Base-by-base conservation (phyloP, 2,329 filamentous ascomycete genomes). In the Septoria linicola region DNA sequence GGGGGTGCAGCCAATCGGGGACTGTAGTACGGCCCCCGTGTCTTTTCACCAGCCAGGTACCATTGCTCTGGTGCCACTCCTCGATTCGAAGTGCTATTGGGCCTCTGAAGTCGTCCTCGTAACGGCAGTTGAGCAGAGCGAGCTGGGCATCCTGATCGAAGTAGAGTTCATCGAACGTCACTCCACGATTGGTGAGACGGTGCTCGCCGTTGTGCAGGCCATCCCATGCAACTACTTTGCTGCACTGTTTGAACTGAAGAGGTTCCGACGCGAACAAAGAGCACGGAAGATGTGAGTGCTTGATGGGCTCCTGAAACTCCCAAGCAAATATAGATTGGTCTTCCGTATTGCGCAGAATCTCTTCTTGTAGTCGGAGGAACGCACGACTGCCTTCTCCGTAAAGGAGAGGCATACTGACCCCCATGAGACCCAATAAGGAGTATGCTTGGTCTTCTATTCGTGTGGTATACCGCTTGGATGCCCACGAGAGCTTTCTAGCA, bases 331-430 rank as follows among this genome's bases (percentile, higher is more conserved):
- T 51, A 1, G 41, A 49, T 11, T 52, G 51, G 30, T 59, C 56
- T 7, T 43, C 37, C 2, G 54, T 49, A 8, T 13, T 13, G 21
- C 40, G 54, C 4, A 59, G 49, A 14, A 58, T 55, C 30, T 58
- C 55, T 39, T 59, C 55, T 54, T 59, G 56, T n/a, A 59, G 40
- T 19, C 57, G 36, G 5, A 31, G 17, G 32, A 59, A 59, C 1
- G 57, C 56, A 35, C 51, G 51, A 2, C 41, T 31, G 1, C 55
- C 55, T 23, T 57, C 54, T 1, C 54, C 54, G 17, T 57, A 55
- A 3, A 55, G 42, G 25, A 57, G 11, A 3, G 54, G 51, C 41
- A 57, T 43, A 19, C 55, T 57, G 14, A 57, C 43, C 17, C 43
- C 52, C 23, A 57, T 52, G n/a, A 57, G 16, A 11, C 54, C 54